Conservation (phyloP, 805 yeast genomes). For the Ogataea ramenticola region DNA sequence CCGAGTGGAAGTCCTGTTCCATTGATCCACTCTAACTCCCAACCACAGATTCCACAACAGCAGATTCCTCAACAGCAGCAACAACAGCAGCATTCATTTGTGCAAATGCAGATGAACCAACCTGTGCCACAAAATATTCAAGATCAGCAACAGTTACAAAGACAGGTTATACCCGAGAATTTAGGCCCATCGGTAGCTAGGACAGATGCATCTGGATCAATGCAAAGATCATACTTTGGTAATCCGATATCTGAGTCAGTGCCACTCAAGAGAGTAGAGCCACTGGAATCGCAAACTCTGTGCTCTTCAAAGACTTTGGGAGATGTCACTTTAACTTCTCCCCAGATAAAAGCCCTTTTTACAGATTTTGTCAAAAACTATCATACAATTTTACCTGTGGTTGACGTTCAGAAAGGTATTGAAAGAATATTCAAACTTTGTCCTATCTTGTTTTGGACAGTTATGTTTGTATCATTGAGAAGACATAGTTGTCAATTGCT, state of each 20-base stretch:
- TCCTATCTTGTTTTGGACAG: constrained; percentile 91
- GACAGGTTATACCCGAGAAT: not conserved
- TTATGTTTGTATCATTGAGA: constrained; percentile 77
- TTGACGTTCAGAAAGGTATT: constrained; percentile 75
- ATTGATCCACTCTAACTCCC: not conserved
- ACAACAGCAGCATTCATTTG: not conserved
- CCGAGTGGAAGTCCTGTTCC: constrained; percentile 2
- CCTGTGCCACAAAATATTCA: constrained; percentile 2
- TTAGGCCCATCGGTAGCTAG: constrained; percentile 16
- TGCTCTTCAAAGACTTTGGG: constrained; percentile 72
- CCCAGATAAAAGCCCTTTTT: constrained; percentile 55
- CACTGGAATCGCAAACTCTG: constrained; percentile 24
- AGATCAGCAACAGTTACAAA: constrained; percentile 1
- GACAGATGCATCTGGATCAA: constrained; percentile 5
- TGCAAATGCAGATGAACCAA: constrained; percentile 6
- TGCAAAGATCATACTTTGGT: constrained; percentile 8
- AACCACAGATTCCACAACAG: not conserved
- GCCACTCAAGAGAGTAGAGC: not conserved
- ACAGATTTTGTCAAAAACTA: constrained; percentile 67
- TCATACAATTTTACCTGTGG: constrained; percentile 83
- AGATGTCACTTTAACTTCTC: constrained; percentile 52
- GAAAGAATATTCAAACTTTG: constrained; percentile 72
- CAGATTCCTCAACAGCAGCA: constrained; percentile 1
- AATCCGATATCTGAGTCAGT: constrained; percentile 3
- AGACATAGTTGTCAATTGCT: constrained; percentile 35